Percentiles rank a stretch among this genome's conserved stretches.
Evolutionary conservation across 2,329 filamentous ascomycete genomes (phyloP).

Genomic region (Pyricularia grisea): DNA sequence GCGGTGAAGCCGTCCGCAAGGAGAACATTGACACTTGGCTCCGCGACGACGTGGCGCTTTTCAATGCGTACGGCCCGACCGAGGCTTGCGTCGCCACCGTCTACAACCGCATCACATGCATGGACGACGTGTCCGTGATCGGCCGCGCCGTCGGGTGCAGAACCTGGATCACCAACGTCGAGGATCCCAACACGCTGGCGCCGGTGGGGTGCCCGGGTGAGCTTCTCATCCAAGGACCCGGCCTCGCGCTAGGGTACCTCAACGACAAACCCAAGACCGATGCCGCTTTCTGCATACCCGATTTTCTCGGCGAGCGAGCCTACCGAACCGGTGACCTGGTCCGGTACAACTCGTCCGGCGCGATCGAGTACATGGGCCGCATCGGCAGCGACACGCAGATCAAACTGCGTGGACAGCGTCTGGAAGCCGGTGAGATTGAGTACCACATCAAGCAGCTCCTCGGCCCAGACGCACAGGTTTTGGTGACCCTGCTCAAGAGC

Average conservation of each 20-base stretch:
- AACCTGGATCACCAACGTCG: neutral
- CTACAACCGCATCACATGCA: neutral
- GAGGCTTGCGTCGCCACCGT: slow-evolving; percentile 22
- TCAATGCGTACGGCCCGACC: slow-evolving; percentile 32
- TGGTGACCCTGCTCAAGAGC: neutral
- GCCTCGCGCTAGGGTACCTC: slow-evolving; percentile 72
- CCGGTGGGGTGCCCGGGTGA: slow-evolving; percentile 45
- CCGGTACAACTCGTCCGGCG: neutral
- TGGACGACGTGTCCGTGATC: neutral
- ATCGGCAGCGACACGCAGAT: slow-evolving; percentile 8
- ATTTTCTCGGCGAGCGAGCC: neutral
- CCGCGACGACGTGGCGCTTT: slow-evolving; percentile 19
- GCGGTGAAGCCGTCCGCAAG: neutral
- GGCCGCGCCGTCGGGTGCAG: neutral
- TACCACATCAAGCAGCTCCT: slow-evolving; percentile 2
- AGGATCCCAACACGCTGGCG: neutral
- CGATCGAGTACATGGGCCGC: slow-evolving; percentile 1
- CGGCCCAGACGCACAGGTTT: neutral
- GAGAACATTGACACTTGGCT: neutral
- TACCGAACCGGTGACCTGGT: slow-evolving; percentile 6
- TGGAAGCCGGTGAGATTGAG: slow-evolving; percentile 10
- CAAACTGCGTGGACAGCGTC: slow-evolving; percentile 10
- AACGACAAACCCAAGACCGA: slow-evolving; percentile 78
- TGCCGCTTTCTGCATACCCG: slow-evolving; percentile 55
- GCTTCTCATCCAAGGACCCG: slow-evolving; percentile 67